These are phyloP conservation scores for Brettanomyces sp. DNA, from an alignment of 805 yeast genomes.

Conservation along the genomic window DNA sequence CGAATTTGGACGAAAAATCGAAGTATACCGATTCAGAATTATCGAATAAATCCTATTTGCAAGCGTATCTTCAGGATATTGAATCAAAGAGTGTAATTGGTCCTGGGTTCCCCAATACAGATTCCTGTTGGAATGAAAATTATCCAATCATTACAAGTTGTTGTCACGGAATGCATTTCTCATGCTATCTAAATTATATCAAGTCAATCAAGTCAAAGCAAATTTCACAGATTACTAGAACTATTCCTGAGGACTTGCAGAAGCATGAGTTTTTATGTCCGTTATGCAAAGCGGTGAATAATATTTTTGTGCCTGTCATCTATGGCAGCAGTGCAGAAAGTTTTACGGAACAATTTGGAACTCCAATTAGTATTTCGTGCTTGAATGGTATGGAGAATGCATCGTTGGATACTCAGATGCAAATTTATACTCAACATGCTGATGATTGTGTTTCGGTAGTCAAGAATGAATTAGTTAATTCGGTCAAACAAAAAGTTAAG, in stretches of 20 bases:
- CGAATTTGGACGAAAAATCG: conserved; percentile 25
- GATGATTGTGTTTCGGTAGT: conserved; percentile 2
- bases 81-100: conserved; percentile 44
- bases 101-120: conserved; percentile 52
- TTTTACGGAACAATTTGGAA: conserved; percentile 11
- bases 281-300: conserved; percentile 78
- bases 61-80: conserved; percentile 25
- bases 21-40: neutral
- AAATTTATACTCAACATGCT: neutral
- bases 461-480: conserved; percentile 12
- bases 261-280: conserved; percentile 81
- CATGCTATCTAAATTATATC: conserved; percentile 62
- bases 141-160: conserved; percentile 61
- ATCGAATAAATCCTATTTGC: neutral
- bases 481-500: conserved; percentile 14
- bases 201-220: conserved; percentile 41
- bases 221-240: conserved; percentile 68
- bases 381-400: neutral
- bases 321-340: conserved; percentile 38
- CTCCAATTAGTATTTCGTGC: neutral
- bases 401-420: neutral
- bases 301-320: conserved; percentile 70
- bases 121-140: conserved; percentile 27
- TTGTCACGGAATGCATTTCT: conserved; percentile 88
- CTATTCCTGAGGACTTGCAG: conserved; percentile 65